A percentile compares a stretch with the other conserved stretches of the same genome.
Evolutionary conservation across 2,329 filamentous ascomycete genomes (phyloP).

Genomic region (Talaromyces sp.): DNA sequence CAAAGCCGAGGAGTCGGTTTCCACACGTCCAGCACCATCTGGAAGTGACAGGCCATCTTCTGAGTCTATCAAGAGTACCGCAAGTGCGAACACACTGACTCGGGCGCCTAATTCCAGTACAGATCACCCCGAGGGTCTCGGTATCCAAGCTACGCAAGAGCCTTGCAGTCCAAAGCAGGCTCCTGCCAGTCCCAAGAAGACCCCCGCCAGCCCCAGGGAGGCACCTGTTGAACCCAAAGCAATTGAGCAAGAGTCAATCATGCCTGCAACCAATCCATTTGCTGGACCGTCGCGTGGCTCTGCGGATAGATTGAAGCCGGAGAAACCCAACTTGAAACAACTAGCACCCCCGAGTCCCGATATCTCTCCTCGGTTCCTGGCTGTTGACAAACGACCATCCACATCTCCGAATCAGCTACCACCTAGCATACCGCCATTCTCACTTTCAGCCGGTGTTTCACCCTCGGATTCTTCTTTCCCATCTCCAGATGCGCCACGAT

Average conservation of each 20-base stretch:
- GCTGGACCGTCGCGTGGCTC: constrained; percentile 26
- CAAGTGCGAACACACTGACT: constrained; percentile 32
- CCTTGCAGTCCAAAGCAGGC: not conserved
- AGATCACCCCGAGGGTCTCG: constrained; percentile 28
- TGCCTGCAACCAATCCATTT: constrained; percentile 26
- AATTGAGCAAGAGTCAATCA: constrained; percentile 12
- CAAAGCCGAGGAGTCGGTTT: constrained; percentile 10
- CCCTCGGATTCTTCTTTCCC: constrained; percentile 48
- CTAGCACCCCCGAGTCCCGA: constrained; percentile 36
- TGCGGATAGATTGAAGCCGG: constrained; percentile 34
- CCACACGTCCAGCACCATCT: not conserved
- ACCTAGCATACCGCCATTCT: constrained; percentile 43
- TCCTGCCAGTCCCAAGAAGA: too few species aligned
- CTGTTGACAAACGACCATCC: constrained; percentile 43
- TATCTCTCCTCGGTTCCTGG: constrained; percentile 39
- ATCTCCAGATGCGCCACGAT: constrained; percentile 49
- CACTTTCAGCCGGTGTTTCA: constrained; percentile 41
- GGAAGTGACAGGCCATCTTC: constrained; percentile 26
- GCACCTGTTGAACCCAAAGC: constrained; percentile 3
- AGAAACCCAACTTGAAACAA: constrained; percentile 29
- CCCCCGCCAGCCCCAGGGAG: too few species aligned
- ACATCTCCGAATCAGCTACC: constrained; percentile 46
- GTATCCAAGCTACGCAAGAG: constrained; percentile 27
- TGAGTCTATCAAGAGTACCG: constrained; percentile 22
- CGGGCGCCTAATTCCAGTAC: constrained; percentile 13